Evolutionary conservation across 139 green algal species (phyloP), one percentile per base, ranked within the genome.

Genomic region (Eudorina sp.): DNA sequence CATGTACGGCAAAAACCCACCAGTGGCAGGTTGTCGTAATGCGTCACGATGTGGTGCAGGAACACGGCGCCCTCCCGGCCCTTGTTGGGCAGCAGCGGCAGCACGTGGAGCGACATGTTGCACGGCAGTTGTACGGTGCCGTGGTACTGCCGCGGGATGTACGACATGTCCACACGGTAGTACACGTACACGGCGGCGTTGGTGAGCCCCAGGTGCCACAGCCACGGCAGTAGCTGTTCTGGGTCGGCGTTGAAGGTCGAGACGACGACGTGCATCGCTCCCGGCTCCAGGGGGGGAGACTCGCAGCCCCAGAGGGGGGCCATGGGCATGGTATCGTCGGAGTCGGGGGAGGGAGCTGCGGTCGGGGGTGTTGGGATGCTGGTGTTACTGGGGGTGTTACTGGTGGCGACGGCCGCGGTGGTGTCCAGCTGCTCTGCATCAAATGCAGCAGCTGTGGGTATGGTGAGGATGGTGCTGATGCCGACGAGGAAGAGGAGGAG

Each of bases 151-250:
- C 13, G 60, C 41, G 31, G 79, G 27, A 81, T 41, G 45, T 29
- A 27, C 40, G n/a, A 2, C n/a, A 68, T 62, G 18, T 87, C 45
- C 1, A 66, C 14, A 19, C 85, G 73, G 73, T 89, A 83, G 55
- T 89, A 89, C 0, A 89, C 18, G 41, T 78, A 89, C 6, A 84
- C 43, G 58, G 25, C 16, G 14, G 85, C 55, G 55, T 77, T 84
- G 58, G 85, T 89, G 6, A 89, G 72, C 13, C 85, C 85, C 11
- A 89, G 58, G 53, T 89, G 85, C 72, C 70, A 83, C 3, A 89
- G n/a, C 85, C 85, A 89, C 16, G 74, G 85, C 85, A 89, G 53
- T 58, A 89, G 53, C 51, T 78, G 72, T 53, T 83, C 58, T 0
- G 75, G 70, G 7, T 82, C 70, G 4, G 69, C 73, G 25, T 83